These are phyloP conservation scores for Microbotryum silenes-acaulis DNA, from an alignment of 1,284 basidiomycete genomes.

Conservation along the genomic window DNA sequence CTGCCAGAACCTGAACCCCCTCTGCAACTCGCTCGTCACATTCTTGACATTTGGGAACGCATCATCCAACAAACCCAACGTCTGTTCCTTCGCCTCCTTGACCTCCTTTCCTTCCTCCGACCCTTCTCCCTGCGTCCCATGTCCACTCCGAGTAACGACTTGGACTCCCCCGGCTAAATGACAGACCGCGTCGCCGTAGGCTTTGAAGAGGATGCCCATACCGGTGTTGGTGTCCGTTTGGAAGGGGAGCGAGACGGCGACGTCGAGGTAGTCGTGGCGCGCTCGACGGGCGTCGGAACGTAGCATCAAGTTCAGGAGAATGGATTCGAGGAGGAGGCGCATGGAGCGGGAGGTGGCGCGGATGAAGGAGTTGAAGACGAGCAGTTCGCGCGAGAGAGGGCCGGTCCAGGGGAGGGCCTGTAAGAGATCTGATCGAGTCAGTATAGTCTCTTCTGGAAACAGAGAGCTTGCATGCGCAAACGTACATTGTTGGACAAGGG, in stretches of 20 bases:
- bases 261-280: slow-evolving; percentile 86
- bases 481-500: slow-evolving; percentile 77
- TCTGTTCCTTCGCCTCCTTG: slow-evolving; percentile 71
- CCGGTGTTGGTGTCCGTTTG: slow-evolving; percentile 95
- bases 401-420: slow-evolving; percentile 71
- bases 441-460: neutral
- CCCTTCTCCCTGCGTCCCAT: slow-evolving; percentile 52
- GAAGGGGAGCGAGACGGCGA: slow-evolving; percentile 78
- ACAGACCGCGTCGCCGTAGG: slow-evolving; percentile 39
- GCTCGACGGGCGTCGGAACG: slow-evolving; percentile 74
- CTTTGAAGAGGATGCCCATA: slow-evolving; percentile 94
- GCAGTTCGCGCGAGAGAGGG: slow-evolving; percentile 85
- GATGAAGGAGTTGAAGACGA: slow-evolving; percentile 97
- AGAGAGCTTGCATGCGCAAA: neutral
- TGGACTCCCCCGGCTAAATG: slow-evolving; percentile 30
- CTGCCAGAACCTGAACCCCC: slow-evolving; percentile 98
- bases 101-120: slow-evolving; percentile 62
- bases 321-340: slow-evolving; percentile 81
- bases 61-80: slow-evolving; percentile 84
- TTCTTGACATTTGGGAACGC: slow-evolving; percentile 83
- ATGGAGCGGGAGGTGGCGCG: slow-evolving; percentile 81
- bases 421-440: neutral
- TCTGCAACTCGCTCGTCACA: slow-evolving; percentile 78
- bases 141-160: slow-evolving; percentile 45
- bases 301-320: slow-evolving; percentile 83